A percentile compares a stretch with the other conserved stretches of the same genome.
Evolutionary conservation across 768 basidiomycete genomes (phyloP).

Genomic region (Leccinum variicolor): DNA sequence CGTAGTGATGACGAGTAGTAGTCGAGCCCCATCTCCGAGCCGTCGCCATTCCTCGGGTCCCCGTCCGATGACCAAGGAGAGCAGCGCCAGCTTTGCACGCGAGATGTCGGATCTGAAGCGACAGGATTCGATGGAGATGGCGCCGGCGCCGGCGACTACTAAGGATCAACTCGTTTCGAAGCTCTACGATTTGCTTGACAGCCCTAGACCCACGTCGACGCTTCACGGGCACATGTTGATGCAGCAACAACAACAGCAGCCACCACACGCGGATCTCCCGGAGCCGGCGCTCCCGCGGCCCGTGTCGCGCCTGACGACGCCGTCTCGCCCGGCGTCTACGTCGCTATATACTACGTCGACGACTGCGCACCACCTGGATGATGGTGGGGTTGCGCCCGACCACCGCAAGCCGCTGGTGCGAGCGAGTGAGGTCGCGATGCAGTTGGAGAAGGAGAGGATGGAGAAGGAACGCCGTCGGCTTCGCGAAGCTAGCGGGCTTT

Average conservation of each 20-base stretch:
- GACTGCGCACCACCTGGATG: conserved; percentile 13
- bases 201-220: conserved; percentile 38
- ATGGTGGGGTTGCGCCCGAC: conserved; percentile 7
- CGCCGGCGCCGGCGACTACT: not conserved
- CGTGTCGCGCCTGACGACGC: conserved; percentile 17
- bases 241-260: not conserved
- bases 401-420: conserved; percentile 36
- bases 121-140: conserved; percentile 16
- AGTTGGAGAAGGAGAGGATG: conserved; percentile 44
- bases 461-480: conserved; percentile 32
- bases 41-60: conserved; percentile 24
- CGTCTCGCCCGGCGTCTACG: conserved; percentile 23
- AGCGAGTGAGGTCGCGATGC: conserved; percentile 54
- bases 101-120: conserved; percentile 24
- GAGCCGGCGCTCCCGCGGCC: conserved; percentile 23
- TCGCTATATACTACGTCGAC: conserved; percentile 16
- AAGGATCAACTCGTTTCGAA: conserved; percentile 36
- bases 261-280: conserved; percentile 26
- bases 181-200: conserved; percentile 47
- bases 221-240: conserved; percentile 35
- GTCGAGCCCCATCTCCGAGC: conserved; percentile 26
- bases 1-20: conserved; percentile 21
- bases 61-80: conserved; percentile 13
- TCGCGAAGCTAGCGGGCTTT: conserved; percentile 10
- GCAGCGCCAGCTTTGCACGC: conserved; percentile 6